Conservation (phyloP, 768 basidiomycete species). For the Agaricus blazei region DNA sequence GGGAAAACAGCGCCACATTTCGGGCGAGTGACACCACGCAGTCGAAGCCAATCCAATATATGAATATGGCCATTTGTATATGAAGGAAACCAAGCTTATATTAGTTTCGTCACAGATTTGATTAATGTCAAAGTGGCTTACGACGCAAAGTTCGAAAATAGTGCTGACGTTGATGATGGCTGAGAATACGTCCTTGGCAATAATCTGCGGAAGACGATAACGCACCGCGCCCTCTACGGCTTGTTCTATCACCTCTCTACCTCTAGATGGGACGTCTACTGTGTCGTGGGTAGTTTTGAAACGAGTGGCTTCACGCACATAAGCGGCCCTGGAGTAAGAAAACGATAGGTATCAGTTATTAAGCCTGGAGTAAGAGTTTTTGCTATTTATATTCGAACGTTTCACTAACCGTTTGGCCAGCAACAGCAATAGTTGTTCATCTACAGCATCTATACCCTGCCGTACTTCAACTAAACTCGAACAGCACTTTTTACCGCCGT, state of each 20-base stretch:
- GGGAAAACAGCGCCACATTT: not conserved
- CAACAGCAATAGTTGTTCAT: slow-evolving; percentile 16
- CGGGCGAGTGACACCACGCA: not conserved
- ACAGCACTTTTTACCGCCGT: slow-evolving; percentile 15
- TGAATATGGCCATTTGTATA: not conserved
- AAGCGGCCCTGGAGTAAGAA: slow-evolving; percentile 16
- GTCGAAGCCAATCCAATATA: not conserved
- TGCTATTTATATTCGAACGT: not conserved
- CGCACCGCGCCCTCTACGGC: slow-evolving; percentile 15
- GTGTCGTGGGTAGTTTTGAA: slow-evolving; percentile 18
- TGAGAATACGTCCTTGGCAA: slow-evolving; percentile 17
- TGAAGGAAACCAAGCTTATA: not conserved
- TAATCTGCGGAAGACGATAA: slow-evolving; percentile 17
- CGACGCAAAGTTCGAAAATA: slow-evolving; percentile 21
- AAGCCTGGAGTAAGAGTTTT: not conserved
- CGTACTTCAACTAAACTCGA: slow-evolving; percentile 20
- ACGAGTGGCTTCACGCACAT: slow-evolving; percentile 21
- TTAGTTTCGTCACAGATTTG: not conserved
- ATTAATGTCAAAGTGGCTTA: slow-evolving; percentile 9
- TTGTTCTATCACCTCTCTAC: slow-evolving; percentile 18
- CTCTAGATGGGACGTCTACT: slow-evolving; percentile 21
- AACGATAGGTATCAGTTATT: not conserved
- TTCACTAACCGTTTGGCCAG: slow-evolving; percentile 18
- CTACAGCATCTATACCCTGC: slow-evolving; percentile 18
- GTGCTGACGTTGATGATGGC: slow-evolving; percentile 20